Percentiles rank a stretch among this genome's conserved stretches.
Conservation (phyloP, 1,284 basidiomycete species). For the Fomitopsis schrenkii region DNA sequence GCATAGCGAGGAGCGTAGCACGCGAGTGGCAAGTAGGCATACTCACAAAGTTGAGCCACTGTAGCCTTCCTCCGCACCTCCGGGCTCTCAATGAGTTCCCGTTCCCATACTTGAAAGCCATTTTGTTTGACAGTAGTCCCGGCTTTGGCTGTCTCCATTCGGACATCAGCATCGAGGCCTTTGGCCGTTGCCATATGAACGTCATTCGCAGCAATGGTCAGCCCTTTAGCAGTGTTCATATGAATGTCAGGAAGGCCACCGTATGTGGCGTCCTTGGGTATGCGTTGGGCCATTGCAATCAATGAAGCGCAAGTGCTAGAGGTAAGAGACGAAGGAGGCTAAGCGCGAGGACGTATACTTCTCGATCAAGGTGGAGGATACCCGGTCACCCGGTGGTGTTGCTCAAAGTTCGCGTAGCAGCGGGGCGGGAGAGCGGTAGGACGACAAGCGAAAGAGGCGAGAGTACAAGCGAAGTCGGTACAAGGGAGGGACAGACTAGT, state of each 20-base stretch:
- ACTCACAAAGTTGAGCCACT: conserved; percentile 90
- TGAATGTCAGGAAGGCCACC: conserved; percentile 44
- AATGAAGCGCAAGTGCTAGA: background rate
- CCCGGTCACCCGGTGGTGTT: too few species aligned
- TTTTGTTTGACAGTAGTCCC: conserved; percentile 50
- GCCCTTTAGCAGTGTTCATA: conserved; percentile 69
- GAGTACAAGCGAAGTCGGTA: too few species aligned
- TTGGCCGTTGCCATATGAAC: conserved; percentile 68
- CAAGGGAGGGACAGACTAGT: too few species aligned
- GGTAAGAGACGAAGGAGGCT: too few species aligned
- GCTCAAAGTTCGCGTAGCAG: too few species aligned
- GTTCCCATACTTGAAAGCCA: conserved; percentile 77
- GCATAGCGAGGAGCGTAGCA: background rate
- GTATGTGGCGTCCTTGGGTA: background rate
- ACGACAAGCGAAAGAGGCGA: too few species aligned
- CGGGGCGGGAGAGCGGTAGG: too few species aligned
- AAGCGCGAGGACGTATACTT: too few species aligned
- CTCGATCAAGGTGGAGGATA: too few species aligned
- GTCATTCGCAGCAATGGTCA: conserved; percentile 43
- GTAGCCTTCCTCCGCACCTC: conserved; percentile 93
- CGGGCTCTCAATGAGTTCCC: conserved; percentile 72
- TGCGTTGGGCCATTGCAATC: background rate
- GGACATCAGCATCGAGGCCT: conserved; percentile 50
- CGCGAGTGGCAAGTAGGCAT: background rate
- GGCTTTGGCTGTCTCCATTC: conserved; percentile 62